Evolutionary conservation across 371 early-diverging fungal genomes (phyloP).

Genomic region (Rhizopus delemar): DNA sequence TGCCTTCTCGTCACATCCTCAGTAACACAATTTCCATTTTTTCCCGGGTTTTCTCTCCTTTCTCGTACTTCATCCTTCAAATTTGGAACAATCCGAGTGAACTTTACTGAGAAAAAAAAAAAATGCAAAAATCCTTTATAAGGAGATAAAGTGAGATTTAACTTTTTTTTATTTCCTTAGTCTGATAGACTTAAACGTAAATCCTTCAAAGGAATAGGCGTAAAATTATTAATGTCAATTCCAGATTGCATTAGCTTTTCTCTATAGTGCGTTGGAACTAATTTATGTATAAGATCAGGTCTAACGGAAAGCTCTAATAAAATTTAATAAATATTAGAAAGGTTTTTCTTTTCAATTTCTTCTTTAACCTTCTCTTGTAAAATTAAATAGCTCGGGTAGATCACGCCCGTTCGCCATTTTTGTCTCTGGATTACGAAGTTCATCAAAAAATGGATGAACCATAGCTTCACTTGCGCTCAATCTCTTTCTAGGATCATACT

Average conservation of each 20-base stretch:
- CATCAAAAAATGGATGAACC: constrained; percentile 95
- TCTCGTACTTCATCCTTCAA: too few species aligned
- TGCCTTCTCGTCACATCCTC: too few species aligned
- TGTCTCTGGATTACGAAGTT: constrained; percentile 84
- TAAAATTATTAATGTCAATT: constrained; percentile 45
- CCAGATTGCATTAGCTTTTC: constrained; percentile 49
- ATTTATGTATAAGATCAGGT: constrained; percentile 55
- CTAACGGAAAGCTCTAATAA: constrained; percentile 49
- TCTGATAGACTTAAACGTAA: constrained; percentile 14
- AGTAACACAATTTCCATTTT: too few species aligned
- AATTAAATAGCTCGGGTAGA: constrained; percentile 89
- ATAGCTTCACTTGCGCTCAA: constrained; percentile 93
- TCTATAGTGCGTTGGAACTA: constrained; percentile 71
- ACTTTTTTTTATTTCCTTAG: background rate
- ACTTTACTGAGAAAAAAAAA: too few species aligned
- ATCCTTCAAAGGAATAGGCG: constrained; percentile 37
- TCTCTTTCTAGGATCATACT: constrained; percentile 91
- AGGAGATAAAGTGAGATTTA: too few species aligned
- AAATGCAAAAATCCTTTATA: too few species aligned
- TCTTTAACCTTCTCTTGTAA: constrained; percentile 69
- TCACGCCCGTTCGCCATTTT: constrained; percentile 76
- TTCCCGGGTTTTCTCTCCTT: too few species aligned
- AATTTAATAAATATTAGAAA: background rate
- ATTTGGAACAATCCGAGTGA: too few species aligned
- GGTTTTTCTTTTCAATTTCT: background rate